Conservation (phyloP, 2,329 filamentous ascomycete species). For the Sporothrix variecibatus region DNA sequence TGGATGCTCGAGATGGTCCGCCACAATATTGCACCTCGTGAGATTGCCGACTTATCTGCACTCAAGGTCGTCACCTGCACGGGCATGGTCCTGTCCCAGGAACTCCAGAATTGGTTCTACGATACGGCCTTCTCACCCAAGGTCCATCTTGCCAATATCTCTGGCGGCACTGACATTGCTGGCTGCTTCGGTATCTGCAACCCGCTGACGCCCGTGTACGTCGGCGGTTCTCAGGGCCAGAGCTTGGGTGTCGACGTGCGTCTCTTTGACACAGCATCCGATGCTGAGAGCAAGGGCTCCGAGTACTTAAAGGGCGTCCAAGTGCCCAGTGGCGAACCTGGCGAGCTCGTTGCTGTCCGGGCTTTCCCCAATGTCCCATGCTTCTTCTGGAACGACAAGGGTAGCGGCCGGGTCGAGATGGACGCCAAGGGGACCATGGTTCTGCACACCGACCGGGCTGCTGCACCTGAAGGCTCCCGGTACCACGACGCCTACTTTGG, state of each 20-base stretch:
- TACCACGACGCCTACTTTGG: conserved; percentile 64
- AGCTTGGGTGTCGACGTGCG: conserved; percentile 53
- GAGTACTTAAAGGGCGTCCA: conserved; percentile 45
- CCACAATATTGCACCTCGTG: conserved; percentile 60
- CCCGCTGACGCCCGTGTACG: conserved; percentile 66
- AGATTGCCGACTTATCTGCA: conserved; percentile 62
- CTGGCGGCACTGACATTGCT: conserved; percentile 74
- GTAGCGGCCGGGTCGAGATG: conserved; percentile 28
- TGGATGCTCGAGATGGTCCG: conserved; percentile 75
- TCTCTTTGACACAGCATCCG: conserved; percentile 64
- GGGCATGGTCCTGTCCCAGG: conserved; percentile 78
- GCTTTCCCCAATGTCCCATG: conserved; percentile 77
- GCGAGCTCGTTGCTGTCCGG: conserved; percentile 70
- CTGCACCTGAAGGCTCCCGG: conserved; percentile 53
- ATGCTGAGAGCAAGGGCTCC: conserved; percentile 42
- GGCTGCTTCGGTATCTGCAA: conserved; percentile 66
- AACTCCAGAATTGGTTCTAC: conserved; percentile 78
- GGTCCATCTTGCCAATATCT: conserved; percentile 72
- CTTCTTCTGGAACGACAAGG: conserved; percentile 61
- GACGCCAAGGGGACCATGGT: conserved; percentile 28
- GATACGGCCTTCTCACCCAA: conserved; percentile 67
- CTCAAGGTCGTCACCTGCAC: conserved; percentile 68
- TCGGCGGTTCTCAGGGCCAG: conserved; percentile 55
- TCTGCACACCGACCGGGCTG: conserved; percentile 29
- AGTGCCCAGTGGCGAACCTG: conserved; percentile 62